These are phyloP conservation scores for Phytophthora rubi DNA, from an alignment of 352 stramenopile species.

Conservation along the genomic window DNA sequence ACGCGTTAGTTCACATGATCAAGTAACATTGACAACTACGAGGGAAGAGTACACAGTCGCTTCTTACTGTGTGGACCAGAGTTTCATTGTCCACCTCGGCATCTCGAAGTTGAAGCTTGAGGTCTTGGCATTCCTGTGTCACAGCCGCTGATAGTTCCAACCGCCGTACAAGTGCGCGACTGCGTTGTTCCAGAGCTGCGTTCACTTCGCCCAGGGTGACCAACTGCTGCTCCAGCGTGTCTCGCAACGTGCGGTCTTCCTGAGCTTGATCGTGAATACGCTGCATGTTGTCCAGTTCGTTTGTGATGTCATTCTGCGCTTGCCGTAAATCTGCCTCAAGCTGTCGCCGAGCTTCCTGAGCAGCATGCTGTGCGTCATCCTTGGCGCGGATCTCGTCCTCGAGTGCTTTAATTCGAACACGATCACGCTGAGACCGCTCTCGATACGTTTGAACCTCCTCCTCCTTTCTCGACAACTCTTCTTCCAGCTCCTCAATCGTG, in stretches of 20 bases:
- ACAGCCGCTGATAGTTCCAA: conserved; percentile 60
- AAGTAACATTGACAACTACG: neutral
- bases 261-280: conserved; percentile 51
- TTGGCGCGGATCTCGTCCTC: conserved; percentile 53
- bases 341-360: conserved; percentile 45
- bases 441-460: conserved; percentile 53
- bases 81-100: conserved; percentile 77
- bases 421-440: conserved; percentile 62
- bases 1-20: neutral
- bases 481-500: conserved; percentile 82
- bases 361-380: conserved; percentile 44
- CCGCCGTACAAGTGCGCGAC: conserved; percentile 68
- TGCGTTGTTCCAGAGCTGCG: conserved; percentile 69
- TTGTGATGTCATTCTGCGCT: conserved; percentile 59
- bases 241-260: conserved; percentile 59
- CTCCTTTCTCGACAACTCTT: conserved; percentile 77
- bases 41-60: neutral
- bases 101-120: conserved; percentile 69
- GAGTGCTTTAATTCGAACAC: conserved; percentile 58
- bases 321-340: conserved; percentile 64
- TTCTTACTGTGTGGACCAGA: conserved; percentile 57
- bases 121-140: conserved; percentile 60
- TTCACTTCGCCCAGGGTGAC: conserved; percentile 82
- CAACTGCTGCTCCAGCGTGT: conserved; percentile 70
- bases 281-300: conserved; percentile 58